phyloP scores from a whole-genome alignment of 169 alveolate species.

The Babesia bovis region DNA sequence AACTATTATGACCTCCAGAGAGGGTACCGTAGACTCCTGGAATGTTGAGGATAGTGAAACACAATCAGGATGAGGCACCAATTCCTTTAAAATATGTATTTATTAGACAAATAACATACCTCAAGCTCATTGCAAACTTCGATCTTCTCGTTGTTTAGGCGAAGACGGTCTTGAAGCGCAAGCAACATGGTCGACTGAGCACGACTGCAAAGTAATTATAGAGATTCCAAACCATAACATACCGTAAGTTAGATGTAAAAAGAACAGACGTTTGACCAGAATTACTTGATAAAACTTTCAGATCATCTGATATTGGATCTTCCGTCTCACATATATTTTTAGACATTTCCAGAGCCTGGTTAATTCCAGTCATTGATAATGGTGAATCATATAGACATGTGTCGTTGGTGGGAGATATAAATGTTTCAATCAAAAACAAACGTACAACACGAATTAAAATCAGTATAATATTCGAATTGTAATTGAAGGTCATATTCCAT shows the following conservation, averaged over 20 bases:
- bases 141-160: slow-evolving; percentile 27
- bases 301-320: slow-evolving; percentile 9
- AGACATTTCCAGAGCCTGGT: slow-evolving; percentile 54
- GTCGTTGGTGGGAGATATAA: slow-evolving; percentile 40
- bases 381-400: slow-evolving; percentile 61
- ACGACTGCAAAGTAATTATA: slow-evolving; percentile 32
- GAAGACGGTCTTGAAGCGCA: slow-evolving; percentile 54
- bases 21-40: slow-evolving; percentile 38
- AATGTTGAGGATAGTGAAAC: slow-evolving; percentile 43
- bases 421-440: slow-evolving; percentile 12
- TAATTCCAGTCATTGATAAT: slow-evolving; percentile 48
- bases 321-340: slow-evolving; percentile 26
- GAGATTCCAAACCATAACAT: neutral
- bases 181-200: slow-evolving; percentile 61
- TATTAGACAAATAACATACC: slow-evolving; percentile 1
- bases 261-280: slow-evolving; percentile 14
- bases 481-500: slow-evolving; percentile 38
- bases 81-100: slow-evolving; percentile 26
- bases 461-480: slow-evolving; percentile 2
- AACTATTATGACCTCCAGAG: slow-evolving; percentile 40
- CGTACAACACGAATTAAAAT: slow-evolving; percentile 4
- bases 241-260: slow-evolving; percentile 60
- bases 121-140: slow-evolving; percentile 43
- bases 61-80: slow-evolving; percentile 58
- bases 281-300: slow-evolving; percentile 7